Conservation (phyloP, 257 asterid species). For the Petrea volubilis region DNA sequence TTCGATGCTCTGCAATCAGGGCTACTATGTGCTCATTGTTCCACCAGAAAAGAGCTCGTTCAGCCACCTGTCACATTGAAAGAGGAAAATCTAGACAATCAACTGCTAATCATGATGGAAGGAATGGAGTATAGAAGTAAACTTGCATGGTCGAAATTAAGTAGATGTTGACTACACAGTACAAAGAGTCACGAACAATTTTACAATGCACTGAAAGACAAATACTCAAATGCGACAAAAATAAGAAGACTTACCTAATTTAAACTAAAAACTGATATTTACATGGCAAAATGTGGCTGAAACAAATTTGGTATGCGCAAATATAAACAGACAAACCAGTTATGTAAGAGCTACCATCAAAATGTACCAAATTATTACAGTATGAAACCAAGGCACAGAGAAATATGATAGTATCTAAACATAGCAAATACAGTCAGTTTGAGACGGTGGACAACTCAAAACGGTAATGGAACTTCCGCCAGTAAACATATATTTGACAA, state of each 20-base stretch:
- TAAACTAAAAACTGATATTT: neutral
- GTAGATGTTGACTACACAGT: neutral
- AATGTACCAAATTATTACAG: slow-evolving; percentile 1
- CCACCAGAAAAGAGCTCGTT: slow-evolving; percentile 97
- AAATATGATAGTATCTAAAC: too few species aligned
- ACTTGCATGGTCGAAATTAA: neutral
- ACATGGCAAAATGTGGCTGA: neutral
- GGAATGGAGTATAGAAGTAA: neutral
- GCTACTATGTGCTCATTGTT: slow-evolving; percentile 91
- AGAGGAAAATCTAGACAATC: slow-evolving; percentile 15
- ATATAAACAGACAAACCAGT: neutral
- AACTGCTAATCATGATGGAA: neutral
- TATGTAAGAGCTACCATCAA: neutral
- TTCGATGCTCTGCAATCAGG: slow-evolving; percentile 78
- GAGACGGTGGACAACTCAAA: too few species aligned
- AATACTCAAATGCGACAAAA: neutral
- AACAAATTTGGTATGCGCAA: neutral
- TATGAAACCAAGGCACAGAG: neutral
- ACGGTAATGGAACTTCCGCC: too few species aligned
- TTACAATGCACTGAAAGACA: neutral
- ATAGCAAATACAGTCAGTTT: too few species aligned
- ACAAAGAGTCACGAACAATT: neutral
- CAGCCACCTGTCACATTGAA: slow-evolving; percentile 70
- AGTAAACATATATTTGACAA: too few species aligned
- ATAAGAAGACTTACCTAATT: neutral